A percentile compares a stretch with the other conserved stretches of the same genome.
phyloP scores from a whole-genome alignment of 805 yeast species.

The Schizosaccharomyces octosporus region DNA sequence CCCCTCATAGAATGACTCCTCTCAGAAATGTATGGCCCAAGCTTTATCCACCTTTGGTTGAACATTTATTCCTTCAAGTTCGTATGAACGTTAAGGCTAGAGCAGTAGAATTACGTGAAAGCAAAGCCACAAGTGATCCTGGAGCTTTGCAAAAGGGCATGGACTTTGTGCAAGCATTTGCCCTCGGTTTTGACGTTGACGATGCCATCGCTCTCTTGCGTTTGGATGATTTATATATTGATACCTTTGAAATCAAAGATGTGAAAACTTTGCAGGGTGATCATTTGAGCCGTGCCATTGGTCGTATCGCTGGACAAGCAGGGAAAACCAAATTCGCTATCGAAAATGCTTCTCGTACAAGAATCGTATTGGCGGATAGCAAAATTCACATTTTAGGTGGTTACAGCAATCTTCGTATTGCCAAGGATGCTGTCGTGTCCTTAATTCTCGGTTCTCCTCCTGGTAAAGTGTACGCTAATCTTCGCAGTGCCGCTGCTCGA shows the following conservation, averaged over 20 bases:
- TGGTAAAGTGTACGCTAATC: conserved; percentile 90
- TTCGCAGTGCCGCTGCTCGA: conserved; percentile 89
- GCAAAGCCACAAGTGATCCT: conserved; percentile 60
- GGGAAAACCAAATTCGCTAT: conserved; percentile 97
- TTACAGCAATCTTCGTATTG: conserved; percentile 88
- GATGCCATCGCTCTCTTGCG: conserved; percentile 88
- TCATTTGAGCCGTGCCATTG: conserved; percentile 93
- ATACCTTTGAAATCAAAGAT: conserved; percentile 89
- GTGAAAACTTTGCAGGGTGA: conserved; percentile 89
- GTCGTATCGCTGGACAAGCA: conserved; percentile 98
- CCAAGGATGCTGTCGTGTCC: conserved; percentile 89
- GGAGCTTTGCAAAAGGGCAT: conserved; percentile 96
- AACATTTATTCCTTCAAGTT: conserved; percentile 80
- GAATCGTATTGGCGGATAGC: conserved; percentile 90
- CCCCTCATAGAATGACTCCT: conserved; percentile 94
- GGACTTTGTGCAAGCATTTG: conserved; percentile 84
- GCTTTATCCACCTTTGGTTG: conserved; percentile 85
- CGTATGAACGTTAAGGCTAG: conserved; percentile 80
- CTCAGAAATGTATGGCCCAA: conserved; percentile 76
- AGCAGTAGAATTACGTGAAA: conserved; percentile 69
- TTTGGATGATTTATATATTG: conserved; percentile 86
- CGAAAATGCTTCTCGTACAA: conserved; percentile 92
- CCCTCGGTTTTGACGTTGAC: conserved; percentile 87
- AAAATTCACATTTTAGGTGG: conserved; percentile 95
- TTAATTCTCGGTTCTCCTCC: conserved; percentile 94